A percentile compares a stretch with the other conserved stretches of the same genome.
phyloP scores from a whole-genome alignment of 2,329 filamentous ascomycete genomes.

The Penicillium carneum region DNA sequence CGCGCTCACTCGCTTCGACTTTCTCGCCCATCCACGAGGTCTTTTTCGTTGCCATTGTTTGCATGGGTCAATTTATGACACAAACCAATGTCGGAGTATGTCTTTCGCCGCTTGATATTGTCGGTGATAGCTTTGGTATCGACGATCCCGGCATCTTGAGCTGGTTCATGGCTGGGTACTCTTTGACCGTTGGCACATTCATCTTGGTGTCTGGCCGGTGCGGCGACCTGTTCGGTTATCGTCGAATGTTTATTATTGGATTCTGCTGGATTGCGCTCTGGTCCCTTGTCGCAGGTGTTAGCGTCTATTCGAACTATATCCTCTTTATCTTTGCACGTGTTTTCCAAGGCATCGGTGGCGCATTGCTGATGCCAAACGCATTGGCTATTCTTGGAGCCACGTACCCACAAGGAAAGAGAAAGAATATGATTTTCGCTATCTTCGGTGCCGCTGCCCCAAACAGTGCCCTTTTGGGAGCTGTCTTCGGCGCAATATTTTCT shows the following conservation, averaged over 20 bases:
- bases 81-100: conserved; percentile 59
- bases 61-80: conserved; percentile 54
- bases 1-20: conserved; percentile 30
- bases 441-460: conserved; percentile 60
- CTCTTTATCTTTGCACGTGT: conserved; percentile 62
- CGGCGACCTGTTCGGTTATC: conserved; percentile 51
- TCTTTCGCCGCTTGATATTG: conserved; percentile 59
- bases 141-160: conserved; percentile 56
- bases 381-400: conserved; percentile 67
- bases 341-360: conserved; percentile 65
- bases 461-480: conserved; percentile 53
- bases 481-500: conserved; percentile 52
- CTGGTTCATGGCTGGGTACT: conserved; percentile 67
- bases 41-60: conserved; percentile 46
- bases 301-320: conserved; percentile 52
- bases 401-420: conserved; percentile 64
- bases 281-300: conserved; percentile 48
- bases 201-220: conserved; percentile 49
- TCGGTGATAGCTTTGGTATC: conserved; percentile 58
- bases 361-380: conserved; percentile 69
- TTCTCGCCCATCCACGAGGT: conserved; percentile 40
- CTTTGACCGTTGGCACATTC: conserved; percentile 54
- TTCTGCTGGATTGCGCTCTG: conserved; percentile 48
- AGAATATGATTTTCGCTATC: conserved; percentile 66
- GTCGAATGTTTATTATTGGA: conserved; percentile 46